These are phyloP conservation scores for Diaporthe capsici DNA, from an alignment of 2,329 filamentous ascomycete genomes.

Conservation along the genomic window DNA sequence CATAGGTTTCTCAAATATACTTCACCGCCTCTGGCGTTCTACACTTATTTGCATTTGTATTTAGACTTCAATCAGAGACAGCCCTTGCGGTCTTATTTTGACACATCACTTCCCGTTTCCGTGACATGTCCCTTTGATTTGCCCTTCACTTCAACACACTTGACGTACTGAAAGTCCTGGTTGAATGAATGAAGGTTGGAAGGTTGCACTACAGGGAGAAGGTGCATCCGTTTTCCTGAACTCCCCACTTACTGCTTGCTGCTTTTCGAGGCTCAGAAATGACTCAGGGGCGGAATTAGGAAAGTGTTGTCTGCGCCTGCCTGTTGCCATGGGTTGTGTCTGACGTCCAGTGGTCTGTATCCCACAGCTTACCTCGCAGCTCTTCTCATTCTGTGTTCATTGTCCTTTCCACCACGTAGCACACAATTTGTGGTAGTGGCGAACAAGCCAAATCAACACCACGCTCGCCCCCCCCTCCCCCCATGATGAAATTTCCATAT, in stretches of 20 bases:
- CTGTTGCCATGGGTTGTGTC: not conserved
- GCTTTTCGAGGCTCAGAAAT: not conserved
- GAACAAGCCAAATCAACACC: not conserved
- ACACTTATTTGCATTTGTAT: slow-evolving; percentile 7
- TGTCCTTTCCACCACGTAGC: not conserved
- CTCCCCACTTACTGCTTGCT: not conserved
- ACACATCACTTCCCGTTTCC: not conserved
- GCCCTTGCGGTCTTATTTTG: not conserved
- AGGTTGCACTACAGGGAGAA: not conserved
- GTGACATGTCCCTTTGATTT: not conserved
- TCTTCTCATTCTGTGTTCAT: not conserved
- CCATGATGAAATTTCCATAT: no score
- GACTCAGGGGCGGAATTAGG: not conserved
- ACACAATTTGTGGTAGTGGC: not conserved
- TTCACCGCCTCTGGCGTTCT: slow-evolving; percentile 15
- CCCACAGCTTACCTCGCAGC: not conserved
- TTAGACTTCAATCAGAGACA: not conserved
- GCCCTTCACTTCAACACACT: not conserved
- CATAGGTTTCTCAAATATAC: slow-evolving; percentile 31
- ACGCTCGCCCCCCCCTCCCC: accelerated
- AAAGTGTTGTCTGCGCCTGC: no score
- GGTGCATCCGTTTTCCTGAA: not conserved
- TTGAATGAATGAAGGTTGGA: not conserved
- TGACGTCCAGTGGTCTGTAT: not conserved
- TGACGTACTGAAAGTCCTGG: not conserved